Conservation (phyloP, 2,329 filamentous ascomycete species). For the Penicillium sp. region DNA sequence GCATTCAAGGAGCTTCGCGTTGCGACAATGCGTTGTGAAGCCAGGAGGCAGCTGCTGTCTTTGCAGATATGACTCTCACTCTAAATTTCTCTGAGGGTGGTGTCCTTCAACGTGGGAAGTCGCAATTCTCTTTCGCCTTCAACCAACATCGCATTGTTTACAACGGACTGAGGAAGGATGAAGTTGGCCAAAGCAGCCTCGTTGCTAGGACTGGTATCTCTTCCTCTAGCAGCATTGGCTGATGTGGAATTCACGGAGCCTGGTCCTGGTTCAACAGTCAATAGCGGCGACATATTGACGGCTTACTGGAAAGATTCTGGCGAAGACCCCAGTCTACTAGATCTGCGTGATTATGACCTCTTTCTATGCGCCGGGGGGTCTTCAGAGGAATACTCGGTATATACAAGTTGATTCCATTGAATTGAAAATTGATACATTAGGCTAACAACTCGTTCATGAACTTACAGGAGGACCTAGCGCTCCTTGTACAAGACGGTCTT, state of each 20-base stretch:
- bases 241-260: constrained; percentile 55
- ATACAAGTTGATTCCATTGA: background rate
- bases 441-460: background rate
- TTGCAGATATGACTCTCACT: background rate
- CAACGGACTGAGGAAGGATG: constrained; percentile 22
- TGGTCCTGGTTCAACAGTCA: constrained; percentile 47
- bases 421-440: background rate
- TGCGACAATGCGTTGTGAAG: background rate
- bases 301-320: constrained; percentile 57
- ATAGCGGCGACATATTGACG: constrained; percentile 49
- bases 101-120: background rate
- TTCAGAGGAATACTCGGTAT: constrained; percentile 44
- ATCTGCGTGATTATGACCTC: constrained; percentile 54
- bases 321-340: constrained; percentile 45
- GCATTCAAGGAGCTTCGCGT: constrained; percentile 14
- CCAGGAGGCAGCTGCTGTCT: background rate
- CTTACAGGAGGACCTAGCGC: constrained; percentile 38
- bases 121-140: background rate
- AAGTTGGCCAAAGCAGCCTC: constrained; percentile 18
- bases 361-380: constrained; percentile 61
- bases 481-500: constrained; percentile 35
- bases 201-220: constrained; percentile 31
- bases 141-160: background rate
- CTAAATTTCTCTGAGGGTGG: background rate
- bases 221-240: constrained; percentile 45